Evolutionary conservation across 2,329 filamentous ascomycete genomes (phyloP).

Genomic region (Pseudonectria buxi): DNA sequence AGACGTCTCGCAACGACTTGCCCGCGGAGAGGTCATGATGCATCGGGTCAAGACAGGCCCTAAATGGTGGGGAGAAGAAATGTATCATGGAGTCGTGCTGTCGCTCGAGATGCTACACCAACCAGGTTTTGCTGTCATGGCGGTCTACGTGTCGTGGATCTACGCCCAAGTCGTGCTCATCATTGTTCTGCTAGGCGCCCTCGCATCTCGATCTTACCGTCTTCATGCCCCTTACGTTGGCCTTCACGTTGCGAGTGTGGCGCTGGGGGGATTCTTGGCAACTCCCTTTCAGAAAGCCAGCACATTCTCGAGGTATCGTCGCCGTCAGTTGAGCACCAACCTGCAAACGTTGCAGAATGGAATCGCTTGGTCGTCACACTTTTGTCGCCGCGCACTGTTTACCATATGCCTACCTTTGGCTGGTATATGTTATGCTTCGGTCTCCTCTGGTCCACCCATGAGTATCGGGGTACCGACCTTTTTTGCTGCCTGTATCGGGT

Average conservation of each 20-base stretch:
- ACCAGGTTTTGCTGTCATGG: slow-evolving; percentile 64
- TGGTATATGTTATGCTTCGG: slow-evolving; percentile 60
- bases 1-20: slow-evolving; percentile 51
- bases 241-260: slow-evolving; percentile 57
- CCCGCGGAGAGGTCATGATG: slow-evolving; percentile 69
- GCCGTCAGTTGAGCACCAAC: slow-evolving; percentile 52
- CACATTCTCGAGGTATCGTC: slow-evolving; percentile 58
- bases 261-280: slow-evolving; percentile 61
- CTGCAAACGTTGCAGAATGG: slow-evolving; percentile 59
- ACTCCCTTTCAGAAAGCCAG: slow-evolving; percentile 69
- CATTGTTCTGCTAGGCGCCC: slow-evolving; percentile 63
- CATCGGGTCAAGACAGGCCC: slow-evolving; percentile 66
- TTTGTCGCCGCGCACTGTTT: slow-evolving; percentile 62
- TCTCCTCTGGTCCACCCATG: slow-evolving; percentile 55
- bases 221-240: slow-evolving; percentile 60
- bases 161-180: slow-evolving; percentile 70
- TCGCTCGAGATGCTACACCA: slow-evolving; percentile 66
- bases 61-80: slow-evolving; percentile 70
- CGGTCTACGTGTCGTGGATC: slow-evolving; percentile 70
- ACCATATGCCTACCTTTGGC: slow-evolving; percentile 60
- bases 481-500: slow-evolving; percentile 61
- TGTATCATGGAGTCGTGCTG: slow-evolving; percentile 62
- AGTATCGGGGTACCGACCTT: slow-evolving; percentile 58
- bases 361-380: slow-evolving; percentile 64
- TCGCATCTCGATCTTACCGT: slow-evolving; percentile 62